phyloP scores from a whole-genome alignment of 805 yeast species.

The Sugiyamaella chiloensis region DNA sequence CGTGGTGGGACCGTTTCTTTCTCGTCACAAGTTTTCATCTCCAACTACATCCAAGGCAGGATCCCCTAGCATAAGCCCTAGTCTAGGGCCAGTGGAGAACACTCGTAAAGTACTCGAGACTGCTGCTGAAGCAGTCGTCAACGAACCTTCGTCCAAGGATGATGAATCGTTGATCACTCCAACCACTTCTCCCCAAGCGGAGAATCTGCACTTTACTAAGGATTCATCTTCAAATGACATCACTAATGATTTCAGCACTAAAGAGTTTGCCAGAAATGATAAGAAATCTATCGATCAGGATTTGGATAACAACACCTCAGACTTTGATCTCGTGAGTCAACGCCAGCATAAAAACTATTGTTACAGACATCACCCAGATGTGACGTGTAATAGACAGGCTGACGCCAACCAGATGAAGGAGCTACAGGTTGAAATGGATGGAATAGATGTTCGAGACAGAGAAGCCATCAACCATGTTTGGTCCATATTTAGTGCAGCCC shows the following conservation, averaged over 20 bases:
- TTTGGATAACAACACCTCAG: not conserved
- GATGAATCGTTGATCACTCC: not conserved
- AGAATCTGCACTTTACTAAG: too few species aligned
- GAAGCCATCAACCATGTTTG: conserved; percentile 78
- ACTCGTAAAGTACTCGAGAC: not conserved
- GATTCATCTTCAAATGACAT: too few species aligned
- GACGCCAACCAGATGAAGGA: conserved; percentile 63
- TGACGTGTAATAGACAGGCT: conserved; percentile 64
- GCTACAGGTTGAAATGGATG: conserved; percentile 48
- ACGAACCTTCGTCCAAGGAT: not conserved
- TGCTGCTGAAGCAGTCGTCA: not conserved
- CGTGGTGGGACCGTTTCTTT: conserved; percentile 6
- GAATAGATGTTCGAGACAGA: conserved; percentile 63
- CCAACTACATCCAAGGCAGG: not conserved
- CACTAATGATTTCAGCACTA: too few species aligned
- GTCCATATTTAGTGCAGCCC: conserved; percentile 77
- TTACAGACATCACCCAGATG: conserved; percentile 90
- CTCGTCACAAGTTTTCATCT: conserved; percentile 5
- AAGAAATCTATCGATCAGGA: too few species aligned
- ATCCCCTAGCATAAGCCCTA: conserved; percentile 2
- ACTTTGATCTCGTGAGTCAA: conserved; percentile 4
- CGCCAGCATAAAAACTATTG: conserved; percentile 50
- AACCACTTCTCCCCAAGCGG: not conserved
- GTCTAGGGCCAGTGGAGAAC: not conserved
- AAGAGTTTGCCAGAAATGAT: not conserved